Base-by-base conservation (phyloP, 2,329 filamentous ascomycete genomes). In the Raffaelea arxii region DNA sequence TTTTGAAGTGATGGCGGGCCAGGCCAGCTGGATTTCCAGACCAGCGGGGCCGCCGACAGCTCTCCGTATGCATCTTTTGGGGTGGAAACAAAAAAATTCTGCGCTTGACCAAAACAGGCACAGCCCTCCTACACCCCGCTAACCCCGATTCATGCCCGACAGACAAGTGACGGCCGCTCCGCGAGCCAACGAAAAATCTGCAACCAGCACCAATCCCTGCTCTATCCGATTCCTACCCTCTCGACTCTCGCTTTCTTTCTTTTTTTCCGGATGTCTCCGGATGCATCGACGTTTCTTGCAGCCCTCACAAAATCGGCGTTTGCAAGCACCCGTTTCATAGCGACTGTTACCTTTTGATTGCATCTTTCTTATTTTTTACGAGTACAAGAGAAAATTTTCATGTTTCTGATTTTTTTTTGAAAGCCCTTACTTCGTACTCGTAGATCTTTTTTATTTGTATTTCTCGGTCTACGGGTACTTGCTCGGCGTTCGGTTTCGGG, bases 211-310 rank as follows among this genome's bases (percentile, higher is more conserved):
- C 9, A 16, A 32, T 32, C 27, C 16, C 27, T 32, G 10, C 27
- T 32, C 27, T 16, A 32, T 18, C 32, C 32, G 14, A 36, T 36
- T 36, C 19, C 19, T 36, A 10, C 16, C 43, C 43, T 32, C 35
- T 16, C 22, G 25, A 23, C 39, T 44, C 23, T 39, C 43, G 38
- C 39, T 6, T 16, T 24, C 21, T 6, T 40, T 24, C 21, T 10
- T 23, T 40, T 23, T 23, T 23, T 43, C 4, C 43, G 43, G 43
- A 39, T 37, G 43, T 44, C 43, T 38, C 43, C 43, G 43, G 43
- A 14, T 25, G 21, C 41, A 16, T 16, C 24, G 6, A 9, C n/a
- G 5, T 42, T 42, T 42, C 12, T 35, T 9, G n/a, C n/a, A n/a
- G n/a, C n/a, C n/a, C n/a, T n/a, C n/a, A n/a, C n/a, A n/a, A n/a